phyloP scores from a whole-genome alignment of 1,139 yeast genomes.

The Debaryomyces sp. region DNA sequence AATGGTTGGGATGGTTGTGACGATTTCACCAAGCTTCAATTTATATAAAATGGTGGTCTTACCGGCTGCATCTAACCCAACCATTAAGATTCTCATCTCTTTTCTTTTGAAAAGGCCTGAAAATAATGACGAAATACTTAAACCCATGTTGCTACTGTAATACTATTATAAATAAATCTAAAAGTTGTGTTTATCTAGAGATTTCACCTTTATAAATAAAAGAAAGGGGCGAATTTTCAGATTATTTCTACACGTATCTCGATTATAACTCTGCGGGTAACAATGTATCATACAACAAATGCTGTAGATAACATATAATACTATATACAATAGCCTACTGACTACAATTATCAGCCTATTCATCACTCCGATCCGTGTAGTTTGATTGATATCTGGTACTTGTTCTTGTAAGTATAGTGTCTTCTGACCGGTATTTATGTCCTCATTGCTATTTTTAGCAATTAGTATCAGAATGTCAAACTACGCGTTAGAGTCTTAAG shows the following conservation, averaged over 20 bases:
- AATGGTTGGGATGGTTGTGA: constrained; percentile 45
- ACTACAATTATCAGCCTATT: not conserved
- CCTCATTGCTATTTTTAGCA: not conserved
- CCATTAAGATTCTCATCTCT: constrained; percentile 49
- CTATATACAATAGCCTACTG: not conserved
- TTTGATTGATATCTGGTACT: not conserved
- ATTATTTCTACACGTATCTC: constrained; percentile 9
- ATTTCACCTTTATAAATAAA: not conserved
- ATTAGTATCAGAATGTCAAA: not conserved
- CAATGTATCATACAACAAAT: not conserved
- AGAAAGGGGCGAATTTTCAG: constrained; percentile 7
- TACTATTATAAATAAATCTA: not conserved
- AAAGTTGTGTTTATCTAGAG: not conserved
- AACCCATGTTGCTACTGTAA: constrained; percentile 27
- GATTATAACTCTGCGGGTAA: constrained; percentile 7
- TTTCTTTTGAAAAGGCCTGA: constrained; percentile 41
- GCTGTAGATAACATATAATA: not conserved
- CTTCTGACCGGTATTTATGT: not conserved
- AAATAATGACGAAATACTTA: constrained; percentile 39
- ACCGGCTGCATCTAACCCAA: constrained; percentile 49
- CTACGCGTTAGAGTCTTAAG: not conserved
- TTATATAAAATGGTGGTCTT: constrained; percentile 46
- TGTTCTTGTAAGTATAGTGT: not conserved
- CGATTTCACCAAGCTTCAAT: constrained; percentile 45
- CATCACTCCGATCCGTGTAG: not conserved